Base-by-base conservation (phyloP, 2,329 filamentous ascomycete species). In the Apiospora marii region DNA sequence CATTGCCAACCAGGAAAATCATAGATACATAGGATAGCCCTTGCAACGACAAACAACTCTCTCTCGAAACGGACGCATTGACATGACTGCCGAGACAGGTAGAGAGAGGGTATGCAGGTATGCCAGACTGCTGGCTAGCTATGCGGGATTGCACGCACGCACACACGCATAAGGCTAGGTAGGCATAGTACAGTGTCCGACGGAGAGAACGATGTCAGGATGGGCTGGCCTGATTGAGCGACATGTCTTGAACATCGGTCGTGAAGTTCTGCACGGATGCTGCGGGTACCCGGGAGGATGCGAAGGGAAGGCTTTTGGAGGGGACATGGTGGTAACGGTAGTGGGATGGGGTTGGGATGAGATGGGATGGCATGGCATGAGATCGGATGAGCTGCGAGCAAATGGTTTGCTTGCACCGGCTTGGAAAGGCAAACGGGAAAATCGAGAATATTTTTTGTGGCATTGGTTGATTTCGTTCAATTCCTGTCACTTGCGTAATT, bases 321-420 rank as follows among this genome's bases (percentile, higher is more conserved):
- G 58, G 58, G 58, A 4, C 19, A 41, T 64, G 22, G 58, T 64
- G 58, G 58, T 64, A 41, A 19, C 58, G 58, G 34, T 64, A 64
- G 34, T 64, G 30, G 58, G 58, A 64, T 64, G 58, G 58, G 58
- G 58, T 64, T 64, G 10, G 58, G 58, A 64, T 64, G 34, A 41
- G 58, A 64, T 64, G 58, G 58, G 58, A 64, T 64, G 58, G 58
- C 34, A 19, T 64, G 58, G 58, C 34, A 64, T 64, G 58, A 64
- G 58, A 64, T 64, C 34, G 58, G 58, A 64, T 41, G 58, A 64
- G 58, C n/a, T 41, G 58, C 58, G 34, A 41, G 4, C 19, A 64
- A n/a, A 41, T 64, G 58, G 58, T 64, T 64, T 64, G 58, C 58
- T 64, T 64, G 19, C 30, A 64, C 34, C 37, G 58, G 30, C 58